A percentile compares a stretch with the other conserved stretches of the same genome.
phyloP scores from a whole-genome alignment of 257 asterid species.

The Nicotiana tomentosiformis region DNA sequence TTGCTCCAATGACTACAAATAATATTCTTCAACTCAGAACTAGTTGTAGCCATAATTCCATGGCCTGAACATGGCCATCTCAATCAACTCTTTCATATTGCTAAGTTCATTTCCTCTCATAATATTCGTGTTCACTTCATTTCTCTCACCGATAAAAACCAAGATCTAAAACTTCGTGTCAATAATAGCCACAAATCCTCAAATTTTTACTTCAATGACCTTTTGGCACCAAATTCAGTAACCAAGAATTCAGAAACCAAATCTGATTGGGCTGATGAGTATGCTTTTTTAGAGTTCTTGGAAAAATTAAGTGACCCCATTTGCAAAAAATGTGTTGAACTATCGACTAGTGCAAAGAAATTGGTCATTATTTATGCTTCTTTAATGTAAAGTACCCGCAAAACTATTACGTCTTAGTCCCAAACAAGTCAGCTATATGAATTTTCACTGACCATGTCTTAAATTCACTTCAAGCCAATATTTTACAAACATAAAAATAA shows the following conservation, averaged over 20 bases:
- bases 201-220: not conserved
- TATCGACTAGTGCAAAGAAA: not conserved
- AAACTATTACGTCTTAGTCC: too few species aligned
- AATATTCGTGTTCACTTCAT: not conserved
- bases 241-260: not conserved
- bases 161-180: not conserved
- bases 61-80: constrained; percentile 2
- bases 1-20: not conserved
- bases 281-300: not conserved
- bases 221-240: not conserved
- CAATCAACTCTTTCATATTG: not conserved
- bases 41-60: not conserved
- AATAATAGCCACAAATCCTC: not conserved
- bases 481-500: too few species aligned
- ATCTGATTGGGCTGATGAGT: not conserved
- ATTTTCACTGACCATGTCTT: too few species aligned
- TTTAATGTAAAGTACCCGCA: not conserved
- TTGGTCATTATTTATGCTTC: not conserved
- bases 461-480: too few species aligned
- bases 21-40: not conserved
- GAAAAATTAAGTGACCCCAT: not conserved
- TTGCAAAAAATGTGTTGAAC: not conserved
- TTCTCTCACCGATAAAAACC: not conserved
- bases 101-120: not conserved
- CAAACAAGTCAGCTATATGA: too few species aligned